These are phyloP conservation scores for Phytophthora idaei DNA, from an alignment of 352 stramenopile genomes.

Conservation along the genomic window DNA sequence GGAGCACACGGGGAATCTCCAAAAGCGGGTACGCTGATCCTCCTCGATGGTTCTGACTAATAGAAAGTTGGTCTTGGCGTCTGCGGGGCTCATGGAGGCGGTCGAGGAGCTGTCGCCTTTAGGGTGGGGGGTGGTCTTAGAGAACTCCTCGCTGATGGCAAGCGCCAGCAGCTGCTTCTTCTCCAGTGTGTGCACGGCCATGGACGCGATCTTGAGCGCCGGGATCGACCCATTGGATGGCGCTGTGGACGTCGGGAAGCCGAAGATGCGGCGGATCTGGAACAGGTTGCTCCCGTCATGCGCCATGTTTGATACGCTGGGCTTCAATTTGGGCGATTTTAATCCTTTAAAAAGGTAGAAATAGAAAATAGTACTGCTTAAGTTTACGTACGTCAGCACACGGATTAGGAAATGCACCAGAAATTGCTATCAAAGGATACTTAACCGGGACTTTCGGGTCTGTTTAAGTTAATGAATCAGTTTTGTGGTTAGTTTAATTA, in stretches of 20 bases:
- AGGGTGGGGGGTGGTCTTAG: background rate
- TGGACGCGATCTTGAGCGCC: conserved; percentile 50
- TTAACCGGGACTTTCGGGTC: background rate
- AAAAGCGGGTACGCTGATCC: conserved; percentile 72
- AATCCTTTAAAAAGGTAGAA: background rate
- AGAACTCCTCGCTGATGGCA: conserved; percentile 41
- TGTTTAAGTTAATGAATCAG: background rate
- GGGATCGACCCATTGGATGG: conserved; percentile 11
- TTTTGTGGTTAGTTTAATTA: background rate
- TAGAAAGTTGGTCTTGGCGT: conserved; percentile 58
- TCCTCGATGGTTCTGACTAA: conserved; percentile 80
- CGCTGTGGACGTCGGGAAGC: conserved; percentile 14
- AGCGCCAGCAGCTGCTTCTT: conserved; percentile 80
- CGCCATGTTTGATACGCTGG: conserved; percentile 16
- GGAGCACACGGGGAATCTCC: conserved; percentile 66
- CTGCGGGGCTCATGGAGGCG: conserved; percentile 7
- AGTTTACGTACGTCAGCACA: conserved; percentile 23
- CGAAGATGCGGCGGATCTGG: conserved; percentile 75
- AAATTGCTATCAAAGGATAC: background rate
- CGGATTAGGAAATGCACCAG: no score
- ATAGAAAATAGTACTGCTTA: conserved; percentile 10
- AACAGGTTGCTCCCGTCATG: conserved; percentile 70
- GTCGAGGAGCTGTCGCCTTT: background rate
- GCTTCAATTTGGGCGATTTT: conserved; percentile 7
- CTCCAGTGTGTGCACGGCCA: conserved; percentile 73